These are phyloP conservation scores for Globisporangium heterothallicum DNA, from an alignment of 352 stramenopile genomes.

Conservation along the genomic window DNA sequence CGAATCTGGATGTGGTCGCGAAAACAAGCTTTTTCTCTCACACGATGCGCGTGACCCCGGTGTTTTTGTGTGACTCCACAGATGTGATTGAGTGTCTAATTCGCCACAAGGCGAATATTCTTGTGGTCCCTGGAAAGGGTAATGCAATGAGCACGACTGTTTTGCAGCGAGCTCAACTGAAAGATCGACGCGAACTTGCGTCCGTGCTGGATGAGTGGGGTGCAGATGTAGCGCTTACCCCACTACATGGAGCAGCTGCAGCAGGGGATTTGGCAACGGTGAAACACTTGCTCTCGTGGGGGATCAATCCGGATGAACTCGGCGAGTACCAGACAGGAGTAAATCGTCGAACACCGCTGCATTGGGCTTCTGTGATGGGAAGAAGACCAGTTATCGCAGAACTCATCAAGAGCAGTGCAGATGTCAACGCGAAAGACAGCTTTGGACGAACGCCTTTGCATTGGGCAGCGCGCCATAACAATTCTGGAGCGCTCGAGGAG, in stretches of 20 bases:
- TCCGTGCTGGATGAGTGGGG: constrained; percentile 66
- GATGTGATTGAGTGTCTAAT: constrained; percentile 66
- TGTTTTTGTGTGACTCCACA: constrained; percentile 71
- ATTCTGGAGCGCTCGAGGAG: constrained; percentile 41
- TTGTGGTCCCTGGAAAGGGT: constrained; percentile 55
- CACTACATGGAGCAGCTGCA: constrained; percentile 61
- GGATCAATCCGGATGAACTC: constrained; percentile 49
- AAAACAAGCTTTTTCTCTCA: constrained; percentile 61
- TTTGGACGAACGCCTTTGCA: constrained; percentile 59
- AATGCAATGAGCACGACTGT: constrained; percentile 66
- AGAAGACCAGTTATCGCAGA: constrained; percentile 41
- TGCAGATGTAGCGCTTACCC: constrained; percentile 70
- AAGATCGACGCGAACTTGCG: constrained; percentile 50
- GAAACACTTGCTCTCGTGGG: constrained; percentile 47
- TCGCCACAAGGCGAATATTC: constrained; percentile 57
- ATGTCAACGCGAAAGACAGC: constrained; percentile 61
- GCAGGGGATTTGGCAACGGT: constrained; percentile 47
- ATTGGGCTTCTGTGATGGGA: constrained; percentile 76
- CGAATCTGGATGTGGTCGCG: constrained; percentile 56
- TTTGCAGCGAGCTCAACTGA: constrained; percentile 61
- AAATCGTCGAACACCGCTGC: constrained; percentile 53
- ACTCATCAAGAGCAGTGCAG: constrained; percentile 37
- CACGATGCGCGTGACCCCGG: constrained; percentile 58
- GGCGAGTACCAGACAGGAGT: constrained; percentile 68
- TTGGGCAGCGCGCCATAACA: constrained; percentile 75